Conservation (phyloP, 495 filamentous ascomycete genomes). For the Hypoxylon rickii region DNA sequence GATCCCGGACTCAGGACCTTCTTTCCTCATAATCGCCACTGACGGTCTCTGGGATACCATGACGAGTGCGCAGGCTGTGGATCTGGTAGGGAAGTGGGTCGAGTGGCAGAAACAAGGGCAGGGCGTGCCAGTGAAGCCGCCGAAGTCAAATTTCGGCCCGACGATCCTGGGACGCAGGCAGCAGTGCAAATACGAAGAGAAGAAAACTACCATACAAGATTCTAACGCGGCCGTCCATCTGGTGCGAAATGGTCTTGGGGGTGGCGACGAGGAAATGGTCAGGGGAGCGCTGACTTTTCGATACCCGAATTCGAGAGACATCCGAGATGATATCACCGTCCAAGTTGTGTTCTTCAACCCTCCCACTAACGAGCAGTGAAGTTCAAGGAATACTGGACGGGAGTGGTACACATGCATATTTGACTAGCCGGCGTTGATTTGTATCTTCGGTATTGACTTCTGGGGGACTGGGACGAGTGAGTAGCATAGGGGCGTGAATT, state of each 20-base stretch:
- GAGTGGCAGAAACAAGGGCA: conserved; percentile 36
- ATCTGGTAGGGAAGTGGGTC: conserved; percentile 61
- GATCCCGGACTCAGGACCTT: conserved; percentile 47
- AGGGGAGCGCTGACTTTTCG: conserved; percentile 54
- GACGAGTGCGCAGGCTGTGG: conserved; percentile 62
- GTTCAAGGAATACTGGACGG: too few species aligned
- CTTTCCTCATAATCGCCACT: conserved; percentile 66
- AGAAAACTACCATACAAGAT: conserved; percentile 50
- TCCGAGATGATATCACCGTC: conserved; percentile 65
- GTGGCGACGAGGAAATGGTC: conserved; percentile 60
- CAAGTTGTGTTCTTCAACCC: conserved; percentile 64
- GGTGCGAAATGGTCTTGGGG: conserved; percentile 65
- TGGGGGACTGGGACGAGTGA: too few species aligned
- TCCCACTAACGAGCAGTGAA: not conserved
- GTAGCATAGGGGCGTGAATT: too few species aligned
- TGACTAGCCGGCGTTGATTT: too few species aligned
- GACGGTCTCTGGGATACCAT: conserved; percentile 70
- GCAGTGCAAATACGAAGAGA: conserved; percentile 30
- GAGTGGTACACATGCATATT: too few species aligned
- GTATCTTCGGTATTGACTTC: too few species aligned
- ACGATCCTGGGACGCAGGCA: conserved; percentile 30
- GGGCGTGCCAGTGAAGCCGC: conserved; percentile 17
- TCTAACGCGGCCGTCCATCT: conserved; percentile 68
- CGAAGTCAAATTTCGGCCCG: conserved; percentile 16
- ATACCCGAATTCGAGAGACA: conserved; percentile 53